phyloP scores from a whole-genome alignment of 345 rosid genomes.

The Lepidium didymum region DNA sequence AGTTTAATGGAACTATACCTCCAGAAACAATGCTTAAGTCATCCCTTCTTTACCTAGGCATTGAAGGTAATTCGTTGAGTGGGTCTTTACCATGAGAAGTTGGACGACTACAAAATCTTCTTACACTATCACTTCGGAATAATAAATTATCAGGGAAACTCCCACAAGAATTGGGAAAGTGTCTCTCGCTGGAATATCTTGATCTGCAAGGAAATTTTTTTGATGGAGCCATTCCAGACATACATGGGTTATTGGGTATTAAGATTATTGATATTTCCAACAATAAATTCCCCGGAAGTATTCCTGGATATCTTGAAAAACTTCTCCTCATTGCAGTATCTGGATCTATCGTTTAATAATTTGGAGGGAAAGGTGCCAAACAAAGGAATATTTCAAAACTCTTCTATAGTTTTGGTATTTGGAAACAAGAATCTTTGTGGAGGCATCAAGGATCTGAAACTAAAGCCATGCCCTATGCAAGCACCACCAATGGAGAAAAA shows the following conservation, averaged over 20 bases:
- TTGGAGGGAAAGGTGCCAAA: slow-evolving; percentile 4
- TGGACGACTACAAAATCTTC: background rate
- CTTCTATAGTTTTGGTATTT: background rate
- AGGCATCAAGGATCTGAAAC: background rate
- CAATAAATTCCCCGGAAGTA: background rate
- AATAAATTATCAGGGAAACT: background rate
- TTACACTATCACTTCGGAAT: background rate
- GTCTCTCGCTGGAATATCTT: background rate
- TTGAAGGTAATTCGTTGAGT: background rate
- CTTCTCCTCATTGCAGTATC: background rate
- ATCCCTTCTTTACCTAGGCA: background rate
- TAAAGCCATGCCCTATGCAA: background rate
- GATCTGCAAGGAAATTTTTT: background rate
- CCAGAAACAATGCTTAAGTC: background rate
- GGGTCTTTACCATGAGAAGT: background rate
- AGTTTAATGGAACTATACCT: background rate
- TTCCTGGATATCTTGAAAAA: background rate
- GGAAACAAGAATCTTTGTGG: slow-evolving; percentile 18
- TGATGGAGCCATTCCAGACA: background rate
- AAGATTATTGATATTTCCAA: background rate
- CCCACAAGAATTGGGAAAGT: background rate
- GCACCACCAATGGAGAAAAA: background rate
- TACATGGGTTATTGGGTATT: background rate
- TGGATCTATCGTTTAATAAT: slow-evolving; percentile 14
- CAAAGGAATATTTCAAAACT: slow-evolving; percentile 6